Conservation (phyloP, 768 basidiomycete species). For the Cystobasidiopsis lactophilus region DNA sequence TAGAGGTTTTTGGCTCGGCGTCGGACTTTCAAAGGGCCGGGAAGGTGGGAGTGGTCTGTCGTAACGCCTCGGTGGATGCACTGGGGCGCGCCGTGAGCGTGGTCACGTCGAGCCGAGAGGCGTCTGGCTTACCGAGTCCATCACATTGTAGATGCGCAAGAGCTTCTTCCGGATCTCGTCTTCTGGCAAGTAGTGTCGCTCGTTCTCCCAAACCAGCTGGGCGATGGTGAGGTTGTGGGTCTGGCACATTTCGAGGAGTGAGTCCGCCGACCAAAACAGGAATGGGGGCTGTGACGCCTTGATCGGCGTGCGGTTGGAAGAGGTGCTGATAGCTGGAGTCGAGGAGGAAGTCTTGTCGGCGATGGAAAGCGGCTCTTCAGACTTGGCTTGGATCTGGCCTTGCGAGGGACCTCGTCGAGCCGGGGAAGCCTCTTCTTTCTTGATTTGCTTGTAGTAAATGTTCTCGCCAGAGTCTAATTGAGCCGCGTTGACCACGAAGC, state of each 20-base stretch:
- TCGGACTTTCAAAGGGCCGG: slow-evolving; percentile 57
- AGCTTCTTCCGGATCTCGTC: slow-evolving; percentile 11
- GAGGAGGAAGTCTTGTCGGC: not conserved
- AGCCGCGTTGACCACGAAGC: slow-evolving; percentile 89
- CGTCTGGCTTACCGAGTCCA: slow-evolving; percentile 2
- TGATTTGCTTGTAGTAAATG: slow-evolving; percentile 75
- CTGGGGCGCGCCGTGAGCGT: slow-evolving; percentile 51
- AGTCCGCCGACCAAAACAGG: slow-evolving; percentile 22
- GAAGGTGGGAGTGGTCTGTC: slow-evolving; percentile 51
- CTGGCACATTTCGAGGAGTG: slow-evolving; percentile 18
- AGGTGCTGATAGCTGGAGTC: not conserved
- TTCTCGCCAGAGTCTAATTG: slow-evolving; percentile 44
- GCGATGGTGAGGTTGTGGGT: slow-evolving; percentile 39
- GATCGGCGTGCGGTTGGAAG: not conserved
- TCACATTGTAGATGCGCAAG: slow-evolving; percentile 5
- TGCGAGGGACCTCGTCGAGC: slow-evolving; percentile 31
- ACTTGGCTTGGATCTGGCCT: too few species aligned
- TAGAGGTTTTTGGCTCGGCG: slow-evolving; percentile 77
- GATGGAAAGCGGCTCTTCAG: not conserved
- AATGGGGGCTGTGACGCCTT: slow-evolving; percentile 9
- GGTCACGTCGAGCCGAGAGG: not conserved
- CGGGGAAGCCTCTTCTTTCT: slow-evolving; percentile 56
- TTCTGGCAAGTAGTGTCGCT: slow-evolving; percentile 23
- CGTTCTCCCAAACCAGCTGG: slow-evolving; percentile 77
- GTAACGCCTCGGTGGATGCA: slow-evolving; percentile 73